Evolutionary conservation across 2,329 filamentous ascomycete genomes (phyloP).

Genomic region (Fusarium sp.): DNA sequence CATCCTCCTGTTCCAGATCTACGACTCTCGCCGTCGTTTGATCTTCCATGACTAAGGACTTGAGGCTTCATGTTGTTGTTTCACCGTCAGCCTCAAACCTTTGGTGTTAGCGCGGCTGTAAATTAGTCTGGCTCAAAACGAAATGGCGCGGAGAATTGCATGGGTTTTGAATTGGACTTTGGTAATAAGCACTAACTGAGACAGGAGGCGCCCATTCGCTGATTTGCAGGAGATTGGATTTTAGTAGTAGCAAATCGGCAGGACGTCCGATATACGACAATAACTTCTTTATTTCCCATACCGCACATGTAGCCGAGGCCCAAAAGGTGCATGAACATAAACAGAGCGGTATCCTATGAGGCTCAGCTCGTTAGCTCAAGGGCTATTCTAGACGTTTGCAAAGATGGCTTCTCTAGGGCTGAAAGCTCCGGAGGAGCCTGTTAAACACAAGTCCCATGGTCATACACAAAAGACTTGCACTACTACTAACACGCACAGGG

Average conservation of each 20-base stretch:
- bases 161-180: constrained; percentile 19
- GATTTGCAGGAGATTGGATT: constrained; percentile 21
- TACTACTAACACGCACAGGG: too few species aligned
- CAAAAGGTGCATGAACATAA: background rate
- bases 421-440: too few species aligned
- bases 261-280: constrained; percentile 18
- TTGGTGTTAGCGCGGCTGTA: constrained; percentile 14
- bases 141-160: constrained; percentile 55
- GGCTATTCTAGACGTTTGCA: too few species aligned
- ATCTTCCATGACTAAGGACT: constrained; percentile 5
- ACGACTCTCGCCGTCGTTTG: constrained; percentile 10
- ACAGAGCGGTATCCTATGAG: background rate
- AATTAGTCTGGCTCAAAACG: constrained; percentile 13
- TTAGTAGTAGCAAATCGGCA: constrained; percentile 17
- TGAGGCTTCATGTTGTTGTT: constrained; percentile 24
- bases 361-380: background rate
- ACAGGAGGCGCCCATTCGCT: constrained; percentile 3
- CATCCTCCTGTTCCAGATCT: background rate
- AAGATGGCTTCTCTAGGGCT: too few species aligned
- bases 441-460: too few species aligned
- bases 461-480: too few species aligned
- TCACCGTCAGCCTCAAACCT: constrained; percentile 33
- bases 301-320: constrained; percentile 10
- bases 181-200: constrained; percentile 28
- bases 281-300: constrained; percentile 4